Percentiles rank a stretch among this genome's conserved stretches.
Conservation (phyloP, 1,139 yeast species). For the Scheffersomyces segobiensis region DNA sequence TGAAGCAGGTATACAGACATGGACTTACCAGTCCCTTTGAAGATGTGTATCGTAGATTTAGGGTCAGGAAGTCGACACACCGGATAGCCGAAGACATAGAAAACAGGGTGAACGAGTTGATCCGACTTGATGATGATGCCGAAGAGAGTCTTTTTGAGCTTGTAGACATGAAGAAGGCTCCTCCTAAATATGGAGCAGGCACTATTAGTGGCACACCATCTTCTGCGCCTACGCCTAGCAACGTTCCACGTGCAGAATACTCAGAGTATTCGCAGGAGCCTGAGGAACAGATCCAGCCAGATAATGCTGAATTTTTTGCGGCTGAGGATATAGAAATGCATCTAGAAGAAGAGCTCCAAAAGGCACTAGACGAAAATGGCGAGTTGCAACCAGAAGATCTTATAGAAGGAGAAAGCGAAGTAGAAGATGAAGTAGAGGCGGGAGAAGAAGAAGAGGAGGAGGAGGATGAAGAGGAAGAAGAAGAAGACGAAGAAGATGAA, state of each 20-base stretch:
- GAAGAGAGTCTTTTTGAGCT: constrained; percentile 80
- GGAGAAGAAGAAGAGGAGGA: constrained; percentile 16
- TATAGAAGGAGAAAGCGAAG: constrained; percentile 15
- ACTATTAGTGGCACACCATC: constrained; percentile 25
- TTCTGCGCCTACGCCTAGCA: constrained; percentile 21
- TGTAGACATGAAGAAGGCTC: constrained; percentile 49
- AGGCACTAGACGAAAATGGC: constrained; percentile 30
- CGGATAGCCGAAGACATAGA: constrained; percentile 68
- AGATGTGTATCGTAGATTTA: constrained; percentile 49
- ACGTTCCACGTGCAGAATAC: constrained; percentile 5
- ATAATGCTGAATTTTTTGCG: constrained; percentile 14
- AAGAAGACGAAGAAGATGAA: constrained; percentile 29
- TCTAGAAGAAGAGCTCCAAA: constrained; percentile 43
- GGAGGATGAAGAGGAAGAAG: constrained; percentile 25
- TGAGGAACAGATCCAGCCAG: constrained; percentile 16
- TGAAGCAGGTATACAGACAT: constrained; percentile 59
- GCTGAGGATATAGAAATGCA: constrained; percentile 17
- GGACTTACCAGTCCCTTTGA: constrained; percentile 81
- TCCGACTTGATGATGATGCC: constrained; percentile 78
- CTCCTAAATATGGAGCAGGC: constrained; percentile 15
- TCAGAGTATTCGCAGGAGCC: constrained; percentile 2
- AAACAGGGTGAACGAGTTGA: constrained; percentile 71
- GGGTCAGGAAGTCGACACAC: constrained; percentile 49
- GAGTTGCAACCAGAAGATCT: constrained; percentile 9
- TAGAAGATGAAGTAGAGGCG: constrained; percentile 12